phyloP scores from a whole-genome alignment of 345 rosid species.

The Microcos paniculata region DNA sequence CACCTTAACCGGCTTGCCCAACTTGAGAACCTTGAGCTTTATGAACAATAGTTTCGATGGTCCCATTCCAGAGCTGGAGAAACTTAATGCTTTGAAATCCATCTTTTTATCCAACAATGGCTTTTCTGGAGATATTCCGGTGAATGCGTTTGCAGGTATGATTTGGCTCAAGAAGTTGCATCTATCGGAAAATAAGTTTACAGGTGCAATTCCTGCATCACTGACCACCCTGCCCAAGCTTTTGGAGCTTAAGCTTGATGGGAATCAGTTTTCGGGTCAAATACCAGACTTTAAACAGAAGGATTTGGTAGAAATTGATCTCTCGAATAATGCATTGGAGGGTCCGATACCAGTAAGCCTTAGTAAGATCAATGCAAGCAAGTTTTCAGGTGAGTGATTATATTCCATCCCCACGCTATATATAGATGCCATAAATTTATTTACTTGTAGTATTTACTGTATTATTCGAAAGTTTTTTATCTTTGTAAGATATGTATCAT shows the following conservation, averaged over 20 bases:
- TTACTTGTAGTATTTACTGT: too few relatives aligned
- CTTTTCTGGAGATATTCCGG: conserved; percentile 56
- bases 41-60: conserved; percentile 62
- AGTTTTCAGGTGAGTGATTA: conserved; percentile 47
- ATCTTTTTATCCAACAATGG: conserved; percentile 59
- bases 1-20: conserved; percentile 32
- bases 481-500: too few relatives aligned
- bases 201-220: conserved; percentile 66
- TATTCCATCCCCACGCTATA: too few relatives aligned
- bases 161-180: conserved; percentile 57
- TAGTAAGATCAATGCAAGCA: conserved; percentile 24
- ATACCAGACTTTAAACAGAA: conserved; percentile 51
- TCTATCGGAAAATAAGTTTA: conserved; percentile 49
- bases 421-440: too few relatives aligned
- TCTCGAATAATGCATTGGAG: conserved; percentile 54
- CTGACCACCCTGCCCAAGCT: conserved; percentile 50
- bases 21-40: conserved; percentile 57
- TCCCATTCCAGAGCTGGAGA: conserved; percentile 54
- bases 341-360: conserved; percentile 64
- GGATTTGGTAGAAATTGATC: conserved; percentile 31
- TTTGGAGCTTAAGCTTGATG: conserved; percentile 53
- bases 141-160: conserved; percentile 60
- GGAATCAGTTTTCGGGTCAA: conserved; percentile 56
- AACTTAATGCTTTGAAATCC: conserved; percentile 48
- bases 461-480: too few relatives aligned